Evolutionary conservation across 2,329 filamentous ascomycete genomes (phyloP), one percentile per base, ranked within the genome.

Genomic region (Trichoderma sp.): DNA sequence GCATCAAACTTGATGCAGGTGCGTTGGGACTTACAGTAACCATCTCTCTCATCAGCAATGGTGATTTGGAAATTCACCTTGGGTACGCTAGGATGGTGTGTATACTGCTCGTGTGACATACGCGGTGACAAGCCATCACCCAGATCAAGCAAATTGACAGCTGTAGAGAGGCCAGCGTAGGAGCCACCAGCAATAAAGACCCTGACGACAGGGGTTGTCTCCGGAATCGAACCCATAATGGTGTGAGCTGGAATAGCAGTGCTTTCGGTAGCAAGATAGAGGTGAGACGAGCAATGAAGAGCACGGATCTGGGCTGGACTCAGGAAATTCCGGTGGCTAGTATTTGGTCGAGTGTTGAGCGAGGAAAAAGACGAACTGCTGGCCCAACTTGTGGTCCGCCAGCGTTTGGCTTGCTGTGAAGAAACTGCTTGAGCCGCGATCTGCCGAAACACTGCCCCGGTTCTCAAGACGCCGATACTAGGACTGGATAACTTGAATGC

Each of bases 21-120:
- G 48, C 17, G 13, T 10, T 17, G 19, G 7, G 6, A 79, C 89
- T 73, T 81, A 93, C 91, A 93, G 76, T 88, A 93, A n/a, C 92
- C 92, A 81, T 94, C 91, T n/a, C 90, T 83, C 77, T 93, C 90
- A 73, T 94, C 91, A 27, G 92, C 87, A 25, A 94, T 84, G 25
- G 90, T 93, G 60, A 94, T 88, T 42, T 92, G 85, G 15, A 92
- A 78, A 1, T 86, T 83, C 53, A 90, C 81, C 27, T 80, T 82
- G 53, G 81, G 80, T 22, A 81, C 75, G 34, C 79, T 74, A 70
- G 79, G 71, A 72, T 83, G 72, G 74, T 84, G 79, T 52, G 70
- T 68, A 65, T 81, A 81, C n/a, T 73, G 73, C 37, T 76, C 72
- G 22, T 73, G 75, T 57, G 76, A 75, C 74, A 78, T 76, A 50